phyloP scores from a whole-genome alignment of 345 rosid species.

The Conringia planisiliqua region DNA sequence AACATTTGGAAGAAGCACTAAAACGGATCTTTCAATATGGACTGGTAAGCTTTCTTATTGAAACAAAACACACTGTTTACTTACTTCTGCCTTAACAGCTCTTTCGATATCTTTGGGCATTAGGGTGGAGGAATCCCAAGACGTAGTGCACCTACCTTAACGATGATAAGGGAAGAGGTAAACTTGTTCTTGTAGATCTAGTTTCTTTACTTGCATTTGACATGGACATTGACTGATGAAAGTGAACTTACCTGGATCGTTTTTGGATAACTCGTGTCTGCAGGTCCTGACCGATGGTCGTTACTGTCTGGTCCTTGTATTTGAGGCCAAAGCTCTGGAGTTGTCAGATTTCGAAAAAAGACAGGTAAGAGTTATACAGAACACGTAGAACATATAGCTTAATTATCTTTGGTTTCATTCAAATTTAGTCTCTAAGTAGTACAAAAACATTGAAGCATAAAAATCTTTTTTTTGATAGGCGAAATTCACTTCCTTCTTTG shows the following conservation, averaged over 20 bases:
- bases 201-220: neutral
- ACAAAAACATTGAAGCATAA: neutral
- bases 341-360: conserved; percentile 80
- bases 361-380: conserved; percentile 47
- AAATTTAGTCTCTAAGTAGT: neutral
- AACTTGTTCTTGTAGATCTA: neutral
- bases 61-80: neutral
- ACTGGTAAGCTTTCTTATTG: conserved; percentile 46
- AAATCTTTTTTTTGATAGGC: conserved; percentile 44
- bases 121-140: conserved; percentile 96
- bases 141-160: conserved; percentile 77
- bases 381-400: neutral
- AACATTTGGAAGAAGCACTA: conserved; percentile 90
- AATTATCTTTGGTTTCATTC: neutral
- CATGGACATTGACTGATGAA: neutral
- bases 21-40: conserved; percentile 91
- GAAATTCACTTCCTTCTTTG: conserved; percentile 90
- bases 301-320: conserved; percentile 69
- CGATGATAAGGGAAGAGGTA: conserved; percentile 86
- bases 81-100: neutral
- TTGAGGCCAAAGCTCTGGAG: conserved; percentile 73
- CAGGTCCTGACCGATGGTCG: conserved; percentile 79
- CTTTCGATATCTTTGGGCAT: neutral
- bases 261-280: neutral
- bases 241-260: neutral